A percentile compares a stretch with the other conserved stretches of the same genome.
Conservation (phyloP, 257 asterid species). For the Handroanthus guayacan region DNA sequence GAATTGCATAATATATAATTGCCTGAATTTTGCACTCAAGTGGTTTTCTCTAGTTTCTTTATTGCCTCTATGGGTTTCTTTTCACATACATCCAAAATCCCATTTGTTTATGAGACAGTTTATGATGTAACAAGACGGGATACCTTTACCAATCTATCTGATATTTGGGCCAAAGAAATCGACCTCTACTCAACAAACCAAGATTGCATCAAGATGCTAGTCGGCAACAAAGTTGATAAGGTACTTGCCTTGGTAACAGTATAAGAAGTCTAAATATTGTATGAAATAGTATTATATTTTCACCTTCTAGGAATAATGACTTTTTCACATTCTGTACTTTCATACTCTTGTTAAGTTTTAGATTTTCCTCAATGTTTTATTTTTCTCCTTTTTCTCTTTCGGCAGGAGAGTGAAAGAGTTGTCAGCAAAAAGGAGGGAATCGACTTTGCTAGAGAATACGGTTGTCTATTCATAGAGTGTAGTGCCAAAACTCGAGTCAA, state of each 20-base stretch:
- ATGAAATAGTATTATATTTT: not conserved
- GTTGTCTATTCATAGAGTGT: conserved; percentile 94
- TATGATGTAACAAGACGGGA: conserved; percentile 92
- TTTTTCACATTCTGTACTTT: too few species aligned
- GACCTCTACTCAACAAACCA: conserved; percentile 88
- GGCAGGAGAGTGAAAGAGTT: conserved; percentile 84
- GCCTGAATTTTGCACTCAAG: conserved; percentile 10
- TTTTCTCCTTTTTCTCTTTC: not conserved
- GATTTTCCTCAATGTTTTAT: not conserved
- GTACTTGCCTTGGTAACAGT: conserved; percentile 41
- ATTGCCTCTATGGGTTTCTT: conserved; percentile 18
- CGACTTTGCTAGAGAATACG: conserved; percentile 85
- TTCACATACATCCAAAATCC: conserved; percentile 5
- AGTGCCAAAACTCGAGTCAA: conserved; percentile 94
- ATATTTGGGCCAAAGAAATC: conserved; percentile 91
- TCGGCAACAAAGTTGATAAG: conserved; percentile 95
- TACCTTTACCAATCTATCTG: conserved; percentile 84
- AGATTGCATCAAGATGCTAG: conserved; percentile 96
- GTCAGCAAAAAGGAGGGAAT: conserved; percentile 92
- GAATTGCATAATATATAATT: not conserved
- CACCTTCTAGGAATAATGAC: not conserved
- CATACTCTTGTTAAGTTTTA: not conserved
- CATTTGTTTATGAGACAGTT: conserved; percentile 50
- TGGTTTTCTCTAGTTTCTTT: conserved; percentile 16
- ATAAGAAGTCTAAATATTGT: conserved; percentile 43